Percentiles rank a stretch among this genome's conserved stretches.
These are phyloP conservation scores for Podaxis sp. DNA, from an alignment of 768 basidiomycete species.

Conservation along the genomic window DNA sequence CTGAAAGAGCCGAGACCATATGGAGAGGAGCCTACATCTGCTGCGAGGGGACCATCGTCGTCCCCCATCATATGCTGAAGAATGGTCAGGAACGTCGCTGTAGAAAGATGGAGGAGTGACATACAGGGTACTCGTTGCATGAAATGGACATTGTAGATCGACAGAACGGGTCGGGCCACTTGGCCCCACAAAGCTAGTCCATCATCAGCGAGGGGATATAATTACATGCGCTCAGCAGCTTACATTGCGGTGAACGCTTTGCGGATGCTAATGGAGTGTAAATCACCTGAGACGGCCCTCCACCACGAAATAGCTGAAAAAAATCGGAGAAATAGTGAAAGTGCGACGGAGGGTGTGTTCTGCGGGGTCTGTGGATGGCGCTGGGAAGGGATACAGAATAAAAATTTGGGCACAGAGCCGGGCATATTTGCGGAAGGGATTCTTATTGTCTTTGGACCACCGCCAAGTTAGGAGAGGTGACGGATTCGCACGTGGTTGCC, in stretches of 20 bases:
- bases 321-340: background rate
- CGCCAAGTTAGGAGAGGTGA: background rate
- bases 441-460: conserved; percentile 6
- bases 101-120: background rate
- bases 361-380: background rate
- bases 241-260: background rate
- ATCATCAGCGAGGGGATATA: background rate
- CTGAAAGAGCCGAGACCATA: background rate
- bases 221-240: background rate
- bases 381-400: background rate
- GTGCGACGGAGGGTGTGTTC: background rate
- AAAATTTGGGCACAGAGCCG: conserved; percentile 3
- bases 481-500: conserved; percentile 5
- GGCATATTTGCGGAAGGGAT: conserved; percentile 10
- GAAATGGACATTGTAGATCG: background rate
- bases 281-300: background rate
- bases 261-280: background rate
- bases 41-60: conserved; percentile 23
- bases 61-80: conserved; percentile 21
- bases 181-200: background rate
- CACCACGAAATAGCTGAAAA: no score
- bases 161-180: background rate
- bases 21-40: conserved; percentile 20
- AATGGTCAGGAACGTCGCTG: background rate
- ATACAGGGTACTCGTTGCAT: background rate